A percentile compares a stretch with the other conserved stretches of the same genome.
These are phyloP conservation scores for Metschnikowia proteae DNA, from an alignment of 805 yeast species.

Conservation along the genomic window DNA sequence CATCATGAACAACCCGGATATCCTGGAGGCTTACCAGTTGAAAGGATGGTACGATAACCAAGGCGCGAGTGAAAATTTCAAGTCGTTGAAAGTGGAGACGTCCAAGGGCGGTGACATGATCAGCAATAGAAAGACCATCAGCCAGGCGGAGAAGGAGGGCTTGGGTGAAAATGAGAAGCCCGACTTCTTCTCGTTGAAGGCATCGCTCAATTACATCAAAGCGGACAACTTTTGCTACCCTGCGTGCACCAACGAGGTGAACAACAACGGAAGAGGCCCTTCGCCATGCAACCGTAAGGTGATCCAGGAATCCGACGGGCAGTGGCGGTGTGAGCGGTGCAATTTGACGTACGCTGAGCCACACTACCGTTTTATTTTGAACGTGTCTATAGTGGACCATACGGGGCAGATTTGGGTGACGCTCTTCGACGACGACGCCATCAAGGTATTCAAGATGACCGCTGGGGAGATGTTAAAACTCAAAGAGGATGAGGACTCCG, in stretches of 20 bases:
- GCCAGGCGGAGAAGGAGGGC: conserved; percentile 60
- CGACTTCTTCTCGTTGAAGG: conserved; percentile 74
- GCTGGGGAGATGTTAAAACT: conserved; percentile 59
- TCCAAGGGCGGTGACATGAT: conserved; percentile 31
- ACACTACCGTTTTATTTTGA: conserved; percentile 72
- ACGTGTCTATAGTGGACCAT: conserved; percentile 71
- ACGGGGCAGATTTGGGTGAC: conserved; percentile 86
- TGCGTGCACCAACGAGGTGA: conserved; percentile 64
- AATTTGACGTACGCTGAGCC: conserved; percentile 67
- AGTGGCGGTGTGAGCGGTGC: conserved; percentile 95
- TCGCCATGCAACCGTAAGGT: conserved; percentile 75
- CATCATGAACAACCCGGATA: conserved; percentile 77
- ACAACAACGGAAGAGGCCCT: conserved; percentile 27
- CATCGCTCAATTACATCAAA: conserved; percentile 65
- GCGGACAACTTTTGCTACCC: conserved; percentile 84
- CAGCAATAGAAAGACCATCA: conserved; percentile 60
- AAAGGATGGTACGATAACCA: conserved; percentile 93
- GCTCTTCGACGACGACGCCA: conserved; percentile 82
- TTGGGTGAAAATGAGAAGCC: conserved; percentile 74
- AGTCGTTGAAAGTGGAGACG: conserved; percentile 54
- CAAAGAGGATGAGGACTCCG: conserved; percentile 35
- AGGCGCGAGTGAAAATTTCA: conserved; percentile 63
- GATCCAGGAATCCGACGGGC: conserved; percentile 60
- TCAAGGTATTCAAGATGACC: conserved; percentile 55
- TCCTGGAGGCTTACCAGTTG: conserved; percentile 78